Evolutionary conservation across 108 stramenopile genomes (phyloP).

Genomic region (Pseudonitzschia multiseries): DNA sequence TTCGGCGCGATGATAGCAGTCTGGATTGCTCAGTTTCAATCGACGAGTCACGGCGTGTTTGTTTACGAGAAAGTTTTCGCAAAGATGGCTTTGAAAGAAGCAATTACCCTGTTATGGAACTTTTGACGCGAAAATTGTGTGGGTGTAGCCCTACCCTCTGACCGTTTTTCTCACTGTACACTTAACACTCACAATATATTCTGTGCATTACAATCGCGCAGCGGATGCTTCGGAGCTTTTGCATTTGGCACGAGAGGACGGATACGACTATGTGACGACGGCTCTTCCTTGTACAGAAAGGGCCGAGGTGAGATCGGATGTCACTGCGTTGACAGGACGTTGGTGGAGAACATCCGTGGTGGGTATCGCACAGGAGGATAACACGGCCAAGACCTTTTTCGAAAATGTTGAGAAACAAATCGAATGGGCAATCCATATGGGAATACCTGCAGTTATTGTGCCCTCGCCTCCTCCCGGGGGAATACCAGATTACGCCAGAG

Average conservation of each 20-base stretch:
- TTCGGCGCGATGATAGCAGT: too few species aligned
- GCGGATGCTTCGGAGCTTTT: constrained; percentile 51
- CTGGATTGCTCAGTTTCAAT: too few species aligned
- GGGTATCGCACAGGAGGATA: constrained; percentile 23
- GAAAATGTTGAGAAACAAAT: constrained; percentile 26
- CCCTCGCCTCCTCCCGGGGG: constrained; percentile 52
- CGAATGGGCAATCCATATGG: constrained; percentile 93
- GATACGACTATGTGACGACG: constrained; percentile 67
- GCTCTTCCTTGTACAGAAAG: constrained; percentile 37
- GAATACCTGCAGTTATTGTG: constrained; percentile 86
- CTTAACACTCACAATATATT: not conserved
- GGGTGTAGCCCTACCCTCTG: not conserved
- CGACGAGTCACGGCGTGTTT: too few species aligned
- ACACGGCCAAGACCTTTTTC: constrained; percentile 5
- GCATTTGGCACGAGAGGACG: constrained; percentile 56
- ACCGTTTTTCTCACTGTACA: not conserved
- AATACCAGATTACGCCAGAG: constrained; percentile 55
- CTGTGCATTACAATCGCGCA: constrained; percentile 9
- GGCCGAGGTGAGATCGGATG: constrained; percentile 31
- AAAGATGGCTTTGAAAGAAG: too few species aligned
- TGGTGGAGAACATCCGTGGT: constrained; percentile 53
- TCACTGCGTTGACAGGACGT: constrained; percentile 33
- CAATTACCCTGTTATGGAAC: too few species aligned
- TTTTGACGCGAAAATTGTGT: not conserved
- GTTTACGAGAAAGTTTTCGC: too few species aligned